Conservation (phyloP, 169 alveolate species). For the Cyclospora cayetanensis region DNA sequence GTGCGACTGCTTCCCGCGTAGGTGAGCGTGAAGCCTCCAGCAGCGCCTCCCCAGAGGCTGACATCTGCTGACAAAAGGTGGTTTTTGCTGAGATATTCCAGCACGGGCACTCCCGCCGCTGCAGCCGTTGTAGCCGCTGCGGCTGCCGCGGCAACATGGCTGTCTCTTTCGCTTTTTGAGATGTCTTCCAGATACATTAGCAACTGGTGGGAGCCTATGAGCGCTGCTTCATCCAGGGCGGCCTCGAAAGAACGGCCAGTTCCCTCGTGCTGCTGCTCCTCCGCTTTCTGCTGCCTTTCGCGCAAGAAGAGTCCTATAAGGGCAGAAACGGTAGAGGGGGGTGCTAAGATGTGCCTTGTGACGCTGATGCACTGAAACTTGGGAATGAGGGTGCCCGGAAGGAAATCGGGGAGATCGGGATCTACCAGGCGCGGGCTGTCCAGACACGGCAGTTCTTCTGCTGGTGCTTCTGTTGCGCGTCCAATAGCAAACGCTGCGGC, state of each 20-base stretch:
- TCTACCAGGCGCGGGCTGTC: not conserved
- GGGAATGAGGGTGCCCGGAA: not conserved
- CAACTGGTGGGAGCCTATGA: not conserved
- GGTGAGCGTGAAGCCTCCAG: not conserved
- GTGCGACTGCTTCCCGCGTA: not conserved
- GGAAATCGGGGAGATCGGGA: not conserved
- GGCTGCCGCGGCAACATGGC: not conserved
- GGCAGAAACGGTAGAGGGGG: not conserved
- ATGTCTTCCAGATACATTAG: not conserved
- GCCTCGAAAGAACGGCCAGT: not conserved
- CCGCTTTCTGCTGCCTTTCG: not conserved
- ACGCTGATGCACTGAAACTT: not conserved
- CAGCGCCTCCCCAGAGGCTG: not conserved
- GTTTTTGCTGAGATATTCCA: not conserved
- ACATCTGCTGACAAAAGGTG: not conserved
- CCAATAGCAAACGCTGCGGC: not conserved
- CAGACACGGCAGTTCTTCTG: not conserved
- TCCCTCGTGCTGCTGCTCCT: not conserved
- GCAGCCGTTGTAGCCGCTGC: not conserved
- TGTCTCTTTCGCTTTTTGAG: not conserved
- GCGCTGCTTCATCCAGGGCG: not conserved
- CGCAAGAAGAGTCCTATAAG: not conserved
- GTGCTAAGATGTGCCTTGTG: not conserved
- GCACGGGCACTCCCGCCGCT: not conserved
- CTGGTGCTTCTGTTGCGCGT: not conserved